Evolutionary conservation across 2,329 filamentous ascomycete species (phyloP).

Genomic region (Cercospora zeae-maydis): DNA sequence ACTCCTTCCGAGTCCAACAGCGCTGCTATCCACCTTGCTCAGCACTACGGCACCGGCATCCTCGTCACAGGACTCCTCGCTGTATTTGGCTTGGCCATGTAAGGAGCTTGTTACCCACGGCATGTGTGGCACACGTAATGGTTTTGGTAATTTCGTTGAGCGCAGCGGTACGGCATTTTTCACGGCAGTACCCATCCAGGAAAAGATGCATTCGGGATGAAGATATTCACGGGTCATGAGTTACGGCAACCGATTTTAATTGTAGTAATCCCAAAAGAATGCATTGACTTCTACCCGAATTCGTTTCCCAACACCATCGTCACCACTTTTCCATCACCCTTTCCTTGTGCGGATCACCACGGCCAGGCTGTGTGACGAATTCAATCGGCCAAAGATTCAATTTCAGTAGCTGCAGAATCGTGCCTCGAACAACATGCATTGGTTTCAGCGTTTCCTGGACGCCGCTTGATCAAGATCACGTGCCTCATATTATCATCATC

Average conservation of each 20-base stretch:
- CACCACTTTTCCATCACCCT: too few species aligned
- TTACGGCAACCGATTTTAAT: conserved; percentile 9
- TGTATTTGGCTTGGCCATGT: conserved; percentile 57
- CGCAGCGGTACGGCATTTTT: conserved; percentile 3
- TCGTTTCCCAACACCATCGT: background rate
- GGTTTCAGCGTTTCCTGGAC: too few species aligned
- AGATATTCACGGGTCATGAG: conserved; percentile 10
- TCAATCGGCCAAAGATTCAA: too few species aligned
- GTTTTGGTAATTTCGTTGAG: conserved; percentile 4
- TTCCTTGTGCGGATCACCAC: too few species aligned
- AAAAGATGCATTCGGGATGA: conserved; percentile 10
- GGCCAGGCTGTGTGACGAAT: too few species aligned
- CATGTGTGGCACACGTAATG: background rate
- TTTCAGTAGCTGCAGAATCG: too few species aligned
- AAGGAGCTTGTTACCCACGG: conserved; percentile 26
- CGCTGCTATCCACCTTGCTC: conserved; percentile 44
- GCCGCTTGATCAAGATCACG: too few species aligned
- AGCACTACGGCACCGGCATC: conserved; percentile 51
- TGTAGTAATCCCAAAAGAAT: conserved; percentile 8
- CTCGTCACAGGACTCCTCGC: conserved; percentile 52
- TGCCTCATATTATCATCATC: too few species aligned
- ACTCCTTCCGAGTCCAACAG: conserved; percentile 30
- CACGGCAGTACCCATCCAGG: conserved; percentile 10
- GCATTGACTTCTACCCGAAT: conserved; percentile 2
- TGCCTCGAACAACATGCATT: too few species aligned